These are phyloP conservation scores for Stentor coeruleus DNA, from an alignment of 73 alveolate species.

Conservation along the genomic window DNA sequence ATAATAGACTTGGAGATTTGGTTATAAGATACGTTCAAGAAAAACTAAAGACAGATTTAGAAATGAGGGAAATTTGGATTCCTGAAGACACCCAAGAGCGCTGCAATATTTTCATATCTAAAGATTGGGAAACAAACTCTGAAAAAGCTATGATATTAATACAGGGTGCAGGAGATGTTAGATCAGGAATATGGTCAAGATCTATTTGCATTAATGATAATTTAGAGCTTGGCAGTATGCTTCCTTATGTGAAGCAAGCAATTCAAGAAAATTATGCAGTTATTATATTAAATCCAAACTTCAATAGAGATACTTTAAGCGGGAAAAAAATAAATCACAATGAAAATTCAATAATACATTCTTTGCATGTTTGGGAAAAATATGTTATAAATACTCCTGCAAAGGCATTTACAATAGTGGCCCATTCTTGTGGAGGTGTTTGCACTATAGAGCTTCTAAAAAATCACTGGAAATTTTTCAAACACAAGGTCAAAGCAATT, in stretches of 20 bases:
- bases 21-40: background rate
- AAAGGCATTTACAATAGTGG: background rate
- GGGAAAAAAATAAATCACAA: background rate
- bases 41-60: background rate
- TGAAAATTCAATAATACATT: background rate
- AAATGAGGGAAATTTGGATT: background rate
- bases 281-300: constrained; percentile 8
- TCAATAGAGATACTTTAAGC: background rate
- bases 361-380: background rate
- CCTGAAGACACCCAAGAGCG: background rate
- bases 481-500: background rate
- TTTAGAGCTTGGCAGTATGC: background rate
- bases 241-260: constrained; percentile 12
- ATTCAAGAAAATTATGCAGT: background rate
- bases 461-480: background rate
- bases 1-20: background rate
- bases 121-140: background rate
- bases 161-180: background rate
- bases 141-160: background rate
- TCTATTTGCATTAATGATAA: constrained; percentile 9
- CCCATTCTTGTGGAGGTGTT: constrained; percentile 16
- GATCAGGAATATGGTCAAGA: constrained; percentile 17
- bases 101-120: constrained; percentile 7
- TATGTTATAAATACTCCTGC: background rate
- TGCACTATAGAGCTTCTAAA: background rate